Evolutionary conservation across 805 yeast genomes (phyloP), one percentile per base, ranked within the genome.

Genomic region (Lipomyces japonicus): DNA sequence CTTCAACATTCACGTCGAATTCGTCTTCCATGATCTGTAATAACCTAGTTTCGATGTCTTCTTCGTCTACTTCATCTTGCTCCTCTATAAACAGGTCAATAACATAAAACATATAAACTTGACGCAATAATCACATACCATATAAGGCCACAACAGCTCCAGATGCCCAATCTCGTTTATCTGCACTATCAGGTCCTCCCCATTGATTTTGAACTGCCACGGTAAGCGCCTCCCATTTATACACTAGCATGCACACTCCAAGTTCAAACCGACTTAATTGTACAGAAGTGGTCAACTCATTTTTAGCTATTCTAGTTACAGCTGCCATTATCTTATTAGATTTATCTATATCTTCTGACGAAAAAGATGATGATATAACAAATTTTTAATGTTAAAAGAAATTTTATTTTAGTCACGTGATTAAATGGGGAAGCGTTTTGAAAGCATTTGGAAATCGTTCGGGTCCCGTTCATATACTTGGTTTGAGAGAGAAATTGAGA

Each of bases 131-230:
- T 3, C 21, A 3, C 40, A 14, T 43, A 51, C 69, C 73, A 63
- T 91, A 93, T 46, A 89, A 73, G 31, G 88, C 97, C 25, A 89
- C 77, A 2, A 91, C 79, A 12, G 86, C 71, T 3, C 87, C 95
- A 3, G 86, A 79, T 57, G 91, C 76, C 98, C 98, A 93, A 66
- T 93, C 98, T 63, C 99, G 76, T 67, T 93, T 93, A 34, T 86
- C 97, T 0, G 76, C 79, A 12, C 95, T 83, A 31, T 86, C 85
- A 12, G 96, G 81, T 1, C 98, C 99, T 52, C 98, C 99, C 97
- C 98, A 93, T 26, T 75, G 73, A 65, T 86, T 88, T 4, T 80
- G 95, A 7, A 93, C 97, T 0, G 98, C 98, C 1, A 86, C 84
- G 41, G 78, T 75, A 44, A 93, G 71, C 22, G 85, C 89, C 52